A percentile compares a stretch with the other conserved stretches of the same genome.
Evolutionary conservation across 1,139 yeast genomes (phyloP).

Genomic region (Zygosaccharomyces pseudobailii): DNA sequence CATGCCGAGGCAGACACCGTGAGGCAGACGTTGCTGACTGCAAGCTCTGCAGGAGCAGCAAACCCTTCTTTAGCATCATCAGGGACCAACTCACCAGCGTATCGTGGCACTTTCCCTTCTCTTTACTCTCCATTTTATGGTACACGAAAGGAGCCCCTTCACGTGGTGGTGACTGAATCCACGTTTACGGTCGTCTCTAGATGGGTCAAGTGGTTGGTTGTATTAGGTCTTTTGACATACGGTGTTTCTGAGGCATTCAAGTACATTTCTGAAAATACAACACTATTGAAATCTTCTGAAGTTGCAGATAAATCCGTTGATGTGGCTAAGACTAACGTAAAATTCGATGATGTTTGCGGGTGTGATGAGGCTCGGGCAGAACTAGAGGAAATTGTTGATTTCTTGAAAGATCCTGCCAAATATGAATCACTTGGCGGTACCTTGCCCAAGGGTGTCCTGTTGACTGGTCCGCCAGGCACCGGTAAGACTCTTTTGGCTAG

Average conservation of each 20-base stretch:
- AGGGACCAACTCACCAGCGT: constrained; percentile 18
- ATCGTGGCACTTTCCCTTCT: constrained; percentile 31
- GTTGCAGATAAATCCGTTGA: constrained; percentile 75
- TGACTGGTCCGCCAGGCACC: constrained; percentile 99
- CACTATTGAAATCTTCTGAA: constrained; percentile 72
- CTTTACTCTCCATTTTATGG: constrained; percentile 36
- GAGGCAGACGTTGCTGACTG: constrained; percentile 31
- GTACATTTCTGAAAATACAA: constrained; percentile 78
- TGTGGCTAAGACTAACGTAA: constrained; percentile 80
- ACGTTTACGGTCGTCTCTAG: constrained; percentile 70
- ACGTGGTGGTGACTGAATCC: constrained; percentile 85
- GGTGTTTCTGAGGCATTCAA: constrained; percentile 74
- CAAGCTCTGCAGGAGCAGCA: constrained; percentile 33
- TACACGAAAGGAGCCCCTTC: constrained; percentile 63
- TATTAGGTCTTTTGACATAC: constrained; percentile 67
- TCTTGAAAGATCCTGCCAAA: constrained; percentile 90
- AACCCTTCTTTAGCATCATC: constrained; percentile 30
- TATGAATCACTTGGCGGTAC: constrained; percentile 97
- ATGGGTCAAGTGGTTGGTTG: constrained; percentile 87
- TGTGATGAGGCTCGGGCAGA: constrained; percentile 98
- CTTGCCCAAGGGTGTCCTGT: constrained; percentile 90
- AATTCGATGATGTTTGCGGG: constrained; percentile 91
- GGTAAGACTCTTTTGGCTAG: constrained; percentile 96
- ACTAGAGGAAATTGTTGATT: constrained; percentile 93
- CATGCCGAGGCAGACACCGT: constrained; percentile 63